A percentile compares a stretch with the other conserved stretches of the same genome.
Conservation (phyloP, 257 asterid species). For the Petrea volubilis region DNA sequence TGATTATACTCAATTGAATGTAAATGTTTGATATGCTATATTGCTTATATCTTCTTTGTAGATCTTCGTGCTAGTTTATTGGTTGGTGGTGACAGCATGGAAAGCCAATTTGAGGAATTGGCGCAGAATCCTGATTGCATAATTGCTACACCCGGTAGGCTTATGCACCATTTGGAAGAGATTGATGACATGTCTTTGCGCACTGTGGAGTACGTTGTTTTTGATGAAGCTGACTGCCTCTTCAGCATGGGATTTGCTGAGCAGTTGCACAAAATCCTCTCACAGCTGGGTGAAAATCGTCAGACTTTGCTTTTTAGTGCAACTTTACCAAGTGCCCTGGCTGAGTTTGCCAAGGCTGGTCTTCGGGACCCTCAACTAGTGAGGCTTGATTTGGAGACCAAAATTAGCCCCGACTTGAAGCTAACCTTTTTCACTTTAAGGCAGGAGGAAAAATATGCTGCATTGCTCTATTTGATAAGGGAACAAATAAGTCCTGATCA, state of each 20-base stretch:
- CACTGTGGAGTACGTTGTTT: constrained; percentile 87
- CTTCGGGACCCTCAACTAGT: constrained; percentile 92
- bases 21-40: background rate
- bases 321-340: constrained; percentile 92
- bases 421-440: constrained; percentile 80
- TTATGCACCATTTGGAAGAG: constrained; percentile 92
- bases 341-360: constrained; percentile 98
- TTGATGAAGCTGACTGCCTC: constrained; percentile 95
- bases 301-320: constrained; percentile 96
- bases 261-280: constrained; percentile 78
- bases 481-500: constrained; percentile 69
- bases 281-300: constrained; percentile 76
- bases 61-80: constrained; percentile 85
- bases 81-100: constrained; percentile 99
- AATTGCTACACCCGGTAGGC: constrained; percentile 96
- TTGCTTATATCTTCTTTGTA: constrained; percentile 30
- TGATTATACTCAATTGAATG: background rate
- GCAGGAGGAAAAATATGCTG: constrained; percentile 85
- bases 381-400: constrained; percentile 91
- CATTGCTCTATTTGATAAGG: constrained; percentile 75
- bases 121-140: constrained; percentile 89
- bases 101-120: constrained; percentile 92
- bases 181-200: constrained; percentile 93
- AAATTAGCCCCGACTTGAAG: constrained; percentile 86
- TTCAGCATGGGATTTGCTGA: constrained; percentile 95